These are phyloP conservation scores for Saccharomyces mikatae DNA, from an alignment of 805 yeast species.

Conservation along the genomic window DNA sequence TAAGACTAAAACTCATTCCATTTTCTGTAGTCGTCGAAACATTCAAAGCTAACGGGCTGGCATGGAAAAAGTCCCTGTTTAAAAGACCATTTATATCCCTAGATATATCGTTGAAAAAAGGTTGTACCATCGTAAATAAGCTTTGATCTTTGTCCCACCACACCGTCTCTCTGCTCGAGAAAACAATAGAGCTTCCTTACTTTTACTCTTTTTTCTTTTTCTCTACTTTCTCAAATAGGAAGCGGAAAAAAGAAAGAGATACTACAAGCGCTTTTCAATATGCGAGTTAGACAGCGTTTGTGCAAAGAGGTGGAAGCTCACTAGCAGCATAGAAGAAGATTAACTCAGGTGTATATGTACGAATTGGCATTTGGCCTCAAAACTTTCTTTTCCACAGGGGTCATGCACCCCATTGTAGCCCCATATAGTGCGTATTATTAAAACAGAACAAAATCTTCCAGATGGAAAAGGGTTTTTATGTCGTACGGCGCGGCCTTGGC, in stretches of 20 bases:
- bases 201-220: not conserved
- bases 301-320: not conserved
- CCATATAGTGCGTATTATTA: not conserved
- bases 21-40: slow-evolving; percentile 91
- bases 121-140: slow-evolving; percentile 57
- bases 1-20: slow-evolving; percentile 89
- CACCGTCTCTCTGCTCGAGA: not conserved
- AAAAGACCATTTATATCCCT: slow-evolving; percentile 87
- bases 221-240: not conserved
- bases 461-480: not conserved
- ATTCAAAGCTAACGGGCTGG: slow-evolving; percentile 77
- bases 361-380: not conserved
- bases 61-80: slow-evolving; percentile 88
- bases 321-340: not conserved
- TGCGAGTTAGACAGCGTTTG: not conserved
- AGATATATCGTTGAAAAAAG: slow-evolving; percentile 88
- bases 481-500: not conserved
- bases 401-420: not conserved
- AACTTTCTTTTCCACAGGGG: not conserved
- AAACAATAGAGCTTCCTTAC: not conserved
- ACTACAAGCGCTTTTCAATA: not conserved
- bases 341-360: not conserved
- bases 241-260: not conserved
- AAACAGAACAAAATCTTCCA: not conserved
- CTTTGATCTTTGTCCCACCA: not conserved